Conservation (phyloP, 768 basidiomycete genomes). For the Leucosporidium scottii region DNA sequence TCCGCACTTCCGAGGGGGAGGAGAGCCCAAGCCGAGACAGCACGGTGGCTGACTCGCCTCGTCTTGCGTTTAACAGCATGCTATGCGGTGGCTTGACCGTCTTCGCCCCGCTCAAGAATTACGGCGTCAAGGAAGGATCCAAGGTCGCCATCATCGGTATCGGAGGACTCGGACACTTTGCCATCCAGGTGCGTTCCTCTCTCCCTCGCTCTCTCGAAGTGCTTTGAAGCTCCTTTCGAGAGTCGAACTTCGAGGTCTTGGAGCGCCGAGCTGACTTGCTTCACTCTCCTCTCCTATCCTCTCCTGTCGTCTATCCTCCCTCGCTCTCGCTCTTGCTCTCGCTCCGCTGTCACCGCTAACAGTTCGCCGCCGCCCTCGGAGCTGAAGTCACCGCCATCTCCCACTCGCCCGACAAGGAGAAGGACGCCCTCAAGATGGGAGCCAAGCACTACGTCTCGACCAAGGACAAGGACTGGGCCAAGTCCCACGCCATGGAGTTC, state of each 20-base stretch:
- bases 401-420: conserved; percentile 43
- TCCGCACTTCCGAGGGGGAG: too few species aligned
- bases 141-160: conserved; percentile 59
- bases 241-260: too few species aligned
- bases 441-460: conserved; percentile 54
- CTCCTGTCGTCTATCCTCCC: too few species aligned
- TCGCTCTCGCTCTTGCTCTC: neutral
- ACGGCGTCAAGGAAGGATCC: conserved; percentile 54
- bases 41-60: too few species aligned
- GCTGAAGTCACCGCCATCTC: conserved; percentile 39
- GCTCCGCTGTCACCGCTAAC: conserved; percentile 1
- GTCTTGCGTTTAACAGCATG: too few species aligned
- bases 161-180: conserved; percentile 49
- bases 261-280: too few species aligned
- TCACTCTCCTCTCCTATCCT: too few species aligned
- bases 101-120: conserved; percentile 41
- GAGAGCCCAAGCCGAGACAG: too few species aligned
- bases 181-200: neutral
- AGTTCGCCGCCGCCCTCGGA: conserved; percentile 36
- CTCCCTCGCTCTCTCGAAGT: too few species aligned
- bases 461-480: conserved; percentile 25
- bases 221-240: too few species aligned
- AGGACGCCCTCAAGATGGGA: conserved; percentile 56
- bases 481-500: conserved; percentile 31
- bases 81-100: conserved; percentile 43